Percentiles rank a stretch among this genome's conserved stretches.
phyloP scores from a whole-genome alignment of 2,329 filamentous ascomycete species.

The Diplodia sapinea region DNA sequence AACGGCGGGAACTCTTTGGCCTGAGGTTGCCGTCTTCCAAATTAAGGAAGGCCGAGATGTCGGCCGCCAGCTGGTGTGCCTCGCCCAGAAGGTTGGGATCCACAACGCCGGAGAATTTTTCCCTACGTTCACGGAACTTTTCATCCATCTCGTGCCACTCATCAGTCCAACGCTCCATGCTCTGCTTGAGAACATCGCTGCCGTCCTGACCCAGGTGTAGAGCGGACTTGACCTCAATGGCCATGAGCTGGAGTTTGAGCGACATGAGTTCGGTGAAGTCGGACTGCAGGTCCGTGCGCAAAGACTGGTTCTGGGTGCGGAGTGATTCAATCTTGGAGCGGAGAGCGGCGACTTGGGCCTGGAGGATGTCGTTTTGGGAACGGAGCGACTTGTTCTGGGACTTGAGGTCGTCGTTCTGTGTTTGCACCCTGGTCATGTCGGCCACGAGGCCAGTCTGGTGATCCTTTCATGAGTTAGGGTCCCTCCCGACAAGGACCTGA shows the following conservation, averaged over 20 bases:
- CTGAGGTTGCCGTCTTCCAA: constrained; percentile 17
- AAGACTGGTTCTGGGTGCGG: constrained; percentile 46
- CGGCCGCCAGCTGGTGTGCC: constrained; percentile 22
- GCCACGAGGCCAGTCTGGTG: constrained; percentile 23
- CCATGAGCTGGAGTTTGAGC: constrained; percentile 48
- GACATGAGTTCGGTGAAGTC: constrained; percentile 49
- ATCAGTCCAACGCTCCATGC: constrained; percentile 25
- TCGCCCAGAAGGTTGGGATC: constrained; percentile 19
- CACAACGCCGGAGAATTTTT: constrained; percentile 13
- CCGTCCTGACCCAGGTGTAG: constrained; percentile 5
- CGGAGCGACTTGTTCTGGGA: constrained; percentile 16
- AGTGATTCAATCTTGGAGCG: constrained; percentile 42
- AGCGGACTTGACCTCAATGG: constrained; percentile 38
- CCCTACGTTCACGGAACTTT: constrained; percentile 19
- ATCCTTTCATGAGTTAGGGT: constrained; percentile 27
- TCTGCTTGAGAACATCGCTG: constrained; percentile 22
- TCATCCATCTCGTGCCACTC: constrained; percentile 29
- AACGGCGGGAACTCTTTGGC: constrained; percentile 3
- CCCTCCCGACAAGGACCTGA: constrained; percentile 6
- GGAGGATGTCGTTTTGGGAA: constrained; percentile 27
- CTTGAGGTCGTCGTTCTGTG: constrained; percentile 18
- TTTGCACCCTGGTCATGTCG: constrained; percentile 15
- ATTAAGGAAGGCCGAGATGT: constrained; percentile 21
- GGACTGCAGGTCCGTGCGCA: constrained; percentile 46
- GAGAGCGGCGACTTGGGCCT: constrained; percentile 19